phyloP scores from a whole-genome alignment of 495 filamentous ascomycete species.

The Lepidopterella palustris region DNA sequence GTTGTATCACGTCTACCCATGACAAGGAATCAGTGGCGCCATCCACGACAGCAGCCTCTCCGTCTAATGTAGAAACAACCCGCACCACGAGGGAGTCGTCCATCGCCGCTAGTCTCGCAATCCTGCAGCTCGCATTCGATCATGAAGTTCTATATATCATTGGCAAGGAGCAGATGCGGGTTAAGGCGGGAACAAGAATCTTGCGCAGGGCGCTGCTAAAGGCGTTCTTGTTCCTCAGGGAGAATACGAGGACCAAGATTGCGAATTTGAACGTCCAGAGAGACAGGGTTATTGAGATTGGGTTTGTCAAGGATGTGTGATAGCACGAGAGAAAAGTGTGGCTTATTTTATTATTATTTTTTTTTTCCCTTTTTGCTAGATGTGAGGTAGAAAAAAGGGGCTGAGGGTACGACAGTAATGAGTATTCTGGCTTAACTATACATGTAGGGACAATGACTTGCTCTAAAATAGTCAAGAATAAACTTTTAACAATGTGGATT shows the following conservation, averaged over 20 bases:
- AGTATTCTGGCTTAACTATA: no score
- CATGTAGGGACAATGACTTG: no score
- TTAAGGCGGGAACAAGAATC: conserved; percentile 41
- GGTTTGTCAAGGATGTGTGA: conserved; percentile 39
- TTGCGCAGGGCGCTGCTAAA: conserved; percentile 45
- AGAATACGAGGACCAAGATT: conserved; percentile 43
- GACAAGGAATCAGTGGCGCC: no score
- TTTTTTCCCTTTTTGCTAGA: no score
- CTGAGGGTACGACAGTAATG: no score
- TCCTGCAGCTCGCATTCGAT: conserved; percentile 52
- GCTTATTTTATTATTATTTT: no score
- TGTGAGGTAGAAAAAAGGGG: no score
- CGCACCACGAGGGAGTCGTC: neutral
- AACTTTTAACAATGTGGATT: no score
- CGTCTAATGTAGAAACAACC: neutral
- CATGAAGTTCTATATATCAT: conserved; percentile 61
- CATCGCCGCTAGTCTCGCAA: conserved; percentile 8
- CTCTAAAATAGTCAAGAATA: no score
- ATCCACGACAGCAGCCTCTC: conserved; percentile 20
- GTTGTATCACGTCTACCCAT: no score
- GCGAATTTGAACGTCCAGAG: conserved; percentile 29
- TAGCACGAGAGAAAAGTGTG: no score
- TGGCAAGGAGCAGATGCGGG: conserved; percentile 64
- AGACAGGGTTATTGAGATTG: conserved; percentile 35
- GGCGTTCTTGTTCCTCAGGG: conserved; percentile 60